These are phyloP conservation scores for Fraxinus velutina DNA, from an alignment of 305 asterid species.

Conservation along the genomic window DNA sequence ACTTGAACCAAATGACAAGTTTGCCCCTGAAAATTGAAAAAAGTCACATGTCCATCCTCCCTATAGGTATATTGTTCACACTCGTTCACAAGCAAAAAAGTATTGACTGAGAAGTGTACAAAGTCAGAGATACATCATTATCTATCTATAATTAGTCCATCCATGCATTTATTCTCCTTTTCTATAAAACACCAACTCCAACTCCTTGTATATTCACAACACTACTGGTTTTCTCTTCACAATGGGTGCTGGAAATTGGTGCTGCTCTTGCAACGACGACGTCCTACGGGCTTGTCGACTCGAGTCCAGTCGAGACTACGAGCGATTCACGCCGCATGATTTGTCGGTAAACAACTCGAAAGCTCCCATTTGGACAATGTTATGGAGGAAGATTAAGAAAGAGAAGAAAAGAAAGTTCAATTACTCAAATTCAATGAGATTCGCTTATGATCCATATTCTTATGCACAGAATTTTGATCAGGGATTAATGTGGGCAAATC, in stretches of 20 bases:
- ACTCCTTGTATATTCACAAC: neutral
- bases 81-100: slow-evolving; percentile 5
- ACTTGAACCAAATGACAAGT: neutral
- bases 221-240: neutral
- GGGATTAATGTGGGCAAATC: slow-evolving; percentile 39
- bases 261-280: slow-evolving; percentile 13
- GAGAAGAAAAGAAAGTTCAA: slow-evolving; percentile 40
- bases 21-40: neutral
- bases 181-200: slow-evolving; percentile 1
- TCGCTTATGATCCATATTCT: slow-evolving; percentile 56
- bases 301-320: slow-evolving; percentile 34
- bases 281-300: slow-evolving; percentile 35
- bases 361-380: slow-evolving; percentile 42
- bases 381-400: slow-evolving; percentile 69
- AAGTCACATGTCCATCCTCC: neutral
- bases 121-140: slow-evolving; percentile 1
- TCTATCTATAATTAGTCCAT: slow-evolving; percentile 8
- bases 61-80: slow-evolving; percentile 24
- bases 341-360: slow-evolving; percentile 29
- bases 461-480: slow-evolving; percentile 70
- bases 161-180: neutral
- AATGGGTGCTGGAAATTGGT: slow-evolving; percentile 32
- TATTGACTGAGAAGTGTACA: slow-evolving; percentile 13
- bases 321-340: slow-evolving; percentile 25
- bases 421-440: slow-evolving; percentile 40